These are phyloP conservation scores for Fusarium pseudocircinatum DNA, from an alignment of 2,329 filamentous ascomycete genomes.

Conservation along the genomic window DNA sequence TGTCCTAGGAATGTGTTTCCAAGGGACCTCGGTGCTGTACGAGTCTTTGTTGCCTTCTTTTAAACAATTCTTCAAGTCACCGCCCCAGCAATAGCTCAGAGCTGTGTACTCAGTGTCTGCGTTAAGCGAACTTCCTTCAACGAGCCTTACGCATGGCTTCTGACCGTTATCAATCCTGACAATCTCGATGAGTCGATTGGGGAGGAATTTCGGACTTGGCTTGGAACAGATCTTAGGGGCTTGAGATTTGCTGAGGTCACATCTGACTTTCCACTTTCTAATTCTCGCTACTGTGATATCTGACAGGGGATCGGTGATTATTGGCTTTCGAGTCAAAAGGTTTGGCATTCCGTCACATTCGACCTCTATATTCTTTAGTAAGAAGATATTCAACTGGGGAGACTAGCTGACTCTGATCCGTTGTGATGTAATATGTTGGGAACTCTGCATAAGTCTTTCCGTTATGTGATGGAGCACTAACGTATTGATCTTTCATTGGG, in stretches of 20 bases:
- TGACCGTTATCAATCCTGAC: accelerated
- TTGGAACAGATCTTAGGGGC: not conserved
- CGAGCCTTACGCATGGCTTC: not conserved
- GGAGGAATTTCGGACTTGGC: not conserved
- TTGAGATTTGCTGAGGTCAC: accelerated
- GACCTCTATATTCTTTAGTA: not conserved
- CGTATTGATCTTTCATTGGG: not conserved
- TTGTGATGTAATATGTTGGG: not conserved
- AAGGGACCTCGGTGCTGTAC: not conserved
- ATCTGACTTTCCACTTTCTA: too few relatives aligned
- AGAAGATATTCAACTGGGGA: accelerated
- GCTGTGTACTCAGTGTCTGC: not conserved
- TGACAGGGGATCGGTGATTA: not conserved
- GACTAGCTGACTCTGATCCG: not conserved
- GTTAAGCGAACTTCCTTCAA: accelerated
- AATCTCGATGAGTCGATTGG: not conserved
- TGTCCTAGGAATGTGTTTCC: not conserved
- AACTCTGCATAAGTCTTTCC: not conserved
- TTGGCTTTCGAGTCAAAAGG: not conserved
- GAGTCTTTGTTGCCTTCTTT: not conserved
- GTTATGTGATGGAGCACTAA: not conserved
- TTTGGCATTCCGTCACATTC: not conserved
- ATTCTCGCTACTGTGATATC: too few relatives aligned
- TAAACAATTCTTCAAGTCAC: accelerated
- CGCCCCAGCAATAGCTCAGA: not conserved